Evolutionary conservation across 768 basidiomycete genomes (phyloP).

Genomic region (Mycena olivaceomarginata): DNA sequence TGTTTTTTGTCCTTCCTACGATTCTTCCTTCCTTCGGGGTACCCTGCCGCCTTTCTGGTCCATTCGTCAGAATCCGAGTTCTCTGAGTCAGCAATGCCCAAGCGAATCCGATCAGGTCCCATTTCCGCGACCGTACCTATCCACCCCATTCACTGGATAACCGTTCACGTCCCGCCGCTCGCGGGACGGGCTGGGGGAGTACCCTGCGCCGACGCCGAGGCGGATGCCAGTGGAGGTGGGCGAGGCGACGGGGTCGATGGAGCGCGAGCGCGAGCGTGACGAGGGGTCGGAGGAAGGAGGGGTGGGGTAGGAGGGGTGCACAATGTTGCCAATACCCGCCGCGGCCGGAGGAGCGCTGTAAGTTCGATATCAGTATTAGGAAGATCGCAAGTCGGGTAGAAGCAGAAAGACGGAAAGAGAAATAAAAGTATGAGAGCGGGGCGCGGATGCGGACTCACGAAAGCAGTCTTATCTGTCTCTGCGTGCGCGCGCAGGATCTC

Average conservation of each 20-base stretch:
- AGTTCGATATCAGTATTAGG: background rate
- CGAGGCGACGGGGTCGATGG: conserved; percentile 22
- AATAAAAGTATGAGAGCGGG: no score
- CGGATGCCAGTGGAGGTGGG: background rate
- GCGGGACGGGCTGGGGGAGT: no score
- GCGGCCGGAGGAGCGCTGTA: conserved; percentile 35
- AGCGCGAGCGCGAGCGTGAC: conserved; percentile 32
- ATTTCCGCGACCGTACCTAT: no score
- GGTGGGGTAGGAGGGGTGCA: background rate
- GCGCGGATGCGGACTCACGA: background rate
- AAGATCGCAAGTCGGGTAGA: background rate
- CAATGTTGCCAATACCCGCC: conserved; percentile 40
- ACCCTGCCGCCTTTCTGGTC: no score
- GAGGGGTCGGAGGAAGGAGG: background rate
- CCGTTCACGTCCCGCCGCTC: no score
- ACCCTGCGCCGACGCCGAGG: background rate
- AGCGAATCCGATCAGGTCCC: no score
- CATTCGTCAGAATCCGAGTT: no score
- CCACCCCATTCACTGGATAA: no score
- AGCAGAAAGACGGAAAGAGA: background rate
- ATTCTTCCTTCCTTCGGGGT: no score
- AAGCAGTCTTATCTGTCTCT: conserved; percentile 2
- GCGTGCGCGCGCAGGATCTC: conserved; percentile 39
- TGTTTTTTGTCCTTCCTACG: no score
- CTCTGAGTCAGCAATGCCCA: no score